A percentile compares a stretch with the other conserved stretches of the same genome.
phyloP scores from a whole-genome alignment of 2,329 filamentous ascomycete species.

The Dactylellina parvicollis region DNA sequence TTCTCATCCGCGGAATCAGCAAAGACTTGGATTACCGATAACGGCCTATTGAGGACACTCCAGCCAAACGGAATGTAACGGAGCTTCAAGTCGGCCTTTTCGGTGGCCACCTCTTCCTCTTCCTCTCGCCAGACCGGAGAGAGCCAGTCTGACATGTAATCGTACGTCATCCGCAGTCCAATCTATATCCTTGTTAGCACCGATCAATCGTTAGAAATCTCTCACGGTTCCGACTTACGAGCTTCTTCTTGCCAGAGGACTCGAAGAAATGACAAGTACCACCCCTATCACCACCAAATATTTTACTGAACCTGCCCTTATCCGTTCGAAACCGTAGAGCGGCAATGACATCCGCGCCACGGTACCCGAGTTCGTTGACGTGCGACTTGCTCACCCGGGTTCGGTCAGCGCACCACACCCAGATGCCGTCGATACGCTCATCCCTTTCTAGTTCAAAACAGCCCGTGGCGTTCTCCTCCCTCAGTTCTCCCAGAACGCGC shows the following conservation, averaged over 20 bases:
- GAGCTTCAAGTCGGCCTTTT: conserved; percentile 37
- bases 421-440: conserved; percentile 41
- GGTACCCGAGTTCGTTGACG: conserved; percentile 48
- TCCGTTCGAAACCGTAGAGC: conserved; percentile 43
- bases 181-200: conserved; percentile 26
- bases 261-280: conserved; percentile 51
- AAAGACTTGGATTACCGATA: conserved; percentile 37
- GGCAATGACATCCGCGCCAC: conserved; percentile 39
- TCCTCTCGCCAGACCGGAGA: conserved; percentile 45
- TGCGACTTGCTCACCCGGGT: conserved; percentile 40
- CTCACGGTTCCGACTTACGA: conserved; percentile 12
- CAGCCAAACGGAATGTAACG: conserved; percentile 47
- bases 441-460: conserved; percentile 45
- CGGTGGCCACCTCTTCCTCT: conserved; percentile 19
- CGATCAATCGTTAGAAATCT: not conserved
- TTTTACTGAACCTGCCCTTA: conserved; percentile 33
- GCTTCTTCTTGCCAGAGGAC: conserved; percentile 50
- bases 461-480: conserved; percentile 45
- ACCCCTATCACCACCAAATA: conserved; percentile 41
- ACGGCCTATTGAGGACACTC: conserved; percentile 32
- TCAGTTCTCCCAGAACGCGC: conserved; percentile 36
- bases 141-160: conserved; percentile 52
- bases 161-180: conserved; percentile 48
- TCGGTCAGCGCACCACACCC: conserved; percentile 49
- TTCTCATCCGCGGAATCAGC: conserved; percentile 37